Percentiles rank a stretch among this genome's conserved stretches.
Conservation (phyloP, 1,284 basidiomycete species). For the Ustilago nuda region DNA sequence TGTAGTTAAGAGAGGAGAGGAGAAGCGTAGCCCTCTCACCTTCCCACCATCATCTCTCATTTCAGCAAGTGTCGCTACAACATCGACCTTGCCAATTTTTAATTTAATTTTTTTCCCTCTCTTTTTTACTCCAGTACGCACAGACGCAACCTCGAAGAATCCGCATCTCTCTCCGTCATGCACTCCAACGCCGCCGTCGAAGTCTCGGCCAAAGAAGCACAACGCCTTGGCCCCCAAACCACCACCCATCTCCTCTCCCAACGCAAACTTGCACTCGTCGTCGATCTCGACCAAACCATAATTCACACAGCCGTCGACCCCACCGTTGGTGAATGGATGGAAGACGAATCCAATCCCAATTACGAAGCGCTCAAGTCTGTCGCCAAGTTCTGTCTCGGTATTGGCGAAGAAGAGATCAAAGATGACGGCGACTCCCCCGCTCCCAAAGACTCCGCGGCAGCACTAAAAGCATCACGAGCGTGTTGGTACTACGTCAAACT, state of each 20-base stretch:
- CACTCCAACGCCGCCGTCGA: conserved; percentile 64
- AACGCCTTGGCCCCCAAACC: conserved; percentile 84
- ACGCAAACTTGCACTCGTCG: conserved; percentile 90
- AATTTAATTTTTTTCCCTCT: too few relatives aligned
- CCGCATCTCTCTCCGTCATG: conserved; percentile 57
- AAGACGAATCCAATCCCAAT: conserved; percentile 85
- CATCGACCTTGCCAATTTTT: too few relatives aligned
- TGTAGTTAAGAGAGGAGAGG: too few relatives aligned
- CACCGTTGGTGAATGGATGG: conserved; percentile 96
- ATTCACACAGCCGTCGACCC: conserved; percentile 99
- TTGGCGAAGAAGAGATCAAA: conserved; percentile 75
- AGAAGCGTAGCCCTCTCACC: too few relatives aligned
- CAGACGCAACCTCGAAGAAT: conserved; percentile 3
- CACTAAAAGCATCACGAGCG: conserved; percentile 70
- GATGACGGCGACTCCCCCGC: conserved; percentile 34
- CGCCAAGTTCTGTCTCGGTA: conserved; percentile 81
- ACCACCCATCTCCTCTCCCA: conserved; percentile 80
- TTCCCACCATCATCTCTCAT: too few relatives aligned
- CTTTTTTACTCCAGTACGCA: too few relatives aligned
- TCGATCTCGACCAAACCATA: conserved; percentile 98
- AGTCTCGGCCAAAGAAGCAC: conserved; percentile 76
- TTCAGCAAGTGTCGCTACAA: too few relatives aligned
- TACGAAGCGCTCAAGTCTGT: conserved; percentile 89
- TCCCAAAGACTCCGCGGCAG: conserved; percentile 26
- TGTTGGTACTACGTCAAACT: conserved; percentile 95